Evolutionary conservation across 768 basidiomycete species (phyloP).

Genomic region (Naganishia onofrii): DNA sequence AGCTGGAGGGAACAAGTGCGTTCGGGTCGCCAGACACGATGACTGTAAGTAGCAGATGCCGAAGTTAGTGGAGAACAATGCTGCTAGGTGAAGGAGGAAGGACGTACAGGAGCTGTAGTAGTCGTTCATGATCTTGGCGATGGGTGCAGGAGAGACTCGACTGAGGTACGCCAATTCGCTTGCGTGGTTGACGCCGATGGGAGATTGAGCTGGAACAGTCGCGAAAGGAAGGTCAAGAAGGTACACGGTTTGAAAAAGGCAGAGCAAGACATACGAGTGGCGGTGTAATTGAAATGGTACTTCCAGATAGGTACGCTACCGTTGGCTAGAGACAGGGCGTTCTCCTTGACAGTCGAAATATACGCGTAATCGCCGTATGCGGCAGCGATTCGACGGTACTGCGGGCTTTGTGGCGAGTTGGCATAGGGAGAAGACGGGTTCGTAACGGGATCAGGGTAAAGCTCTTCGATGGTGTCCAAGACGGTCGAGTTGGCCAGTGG

Average conservation of each 20-base stretch:
- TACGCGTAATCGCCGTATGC: slow-evolving; percentile 27
- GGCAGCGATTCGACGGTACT: background rate
- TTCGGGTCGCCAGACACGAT: slow-evolving; percentile 25
- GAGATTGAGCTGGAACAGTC: too few relatives aligned
- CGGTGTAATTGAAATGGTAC: slow-evolving; percentile 25
- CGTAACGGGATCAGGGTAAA: slow-evolving; percentile 21
- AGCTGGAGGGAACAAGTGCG: background rate
- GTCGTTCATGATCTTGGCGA: slow-evolving; percentile 21
- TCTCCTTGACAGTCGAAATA: slow-evolving; percentile 18
- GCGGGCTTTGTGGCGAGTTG: slow-evolving; percentile 3
- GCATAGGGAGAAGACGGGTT: slow-evolving; percentile 1
- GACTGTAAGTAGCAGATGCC: slow-evolving; percentile 7
- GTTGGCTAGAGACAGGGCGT: background rate
- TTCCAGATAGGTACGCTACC: slow-evolving; percentile 22
- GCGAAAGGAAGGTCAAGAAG: background rate
- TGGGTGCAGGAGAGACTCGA: slow-evolving; percentile 1
- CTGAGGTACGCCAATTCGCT: slow-evolving; percentile 12
- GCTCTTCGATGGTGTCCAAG: background rate
- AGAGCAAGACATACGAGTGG: background rate
- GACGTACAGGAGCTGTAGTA: slow-evolving; percentile 26
- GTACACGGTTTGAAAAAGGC: background rate
- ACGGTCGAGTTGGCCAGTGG: slow-evolving; percentile 17
- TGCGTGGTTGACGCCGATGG: slow-evolving; percentile 19
- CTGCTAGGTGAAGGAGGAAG: background rate
- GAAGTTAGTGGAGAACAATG: background rate